Percentiles rank a stretch among this genome's conserved stretches.
Conservation (phyloP, 2,329 filamentous ascomycete species). For the Epichloe sp. region DNA sequence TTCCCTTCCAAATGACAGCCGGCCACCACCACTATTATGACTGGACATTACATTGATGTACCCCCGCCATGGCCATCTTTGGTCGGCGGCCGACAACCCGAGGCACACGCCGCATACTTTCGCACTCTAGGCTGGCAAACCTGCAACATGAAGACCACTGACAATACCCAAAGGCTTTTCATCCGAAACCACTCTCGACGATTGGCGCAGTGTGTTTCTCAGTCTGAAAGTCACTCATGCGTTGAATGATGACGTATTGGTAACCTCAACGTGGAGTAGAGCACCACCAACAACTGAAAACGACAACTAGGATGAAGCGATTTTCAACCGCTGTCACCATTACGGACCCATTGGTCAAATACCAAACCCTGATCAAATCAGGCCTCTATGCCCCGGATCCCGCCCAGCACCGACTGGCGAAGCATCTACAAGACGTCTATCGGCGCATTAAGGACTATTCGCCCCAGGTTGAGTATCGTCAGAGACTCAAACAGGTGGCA, state of each 20-base stretch:
- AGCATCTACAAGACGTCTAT: constrained; percentile 69
- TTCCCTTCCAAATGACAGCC: too few species aligned
- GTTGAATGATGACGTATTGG: background rate
- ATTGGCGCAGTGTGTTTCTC: too few species aligned
- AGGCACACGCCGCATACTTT: too few species aligned
- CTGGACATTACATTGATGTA: too few species aligned
- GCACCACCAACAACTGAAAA: background rate
- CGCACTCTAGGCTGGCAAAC: too few species aligned
- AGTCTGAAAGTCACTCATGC: background rate
- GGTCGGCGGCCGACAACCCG: too few species aligned
- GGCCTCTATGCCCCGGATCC: constrained; percentile 55
- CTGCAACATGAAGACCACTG: too few species aligned
- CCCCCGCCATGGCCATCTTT: too few species aligned
- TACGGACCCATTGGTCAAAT: constrained; percentile 64
- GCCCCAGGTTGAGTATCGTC: constrained; percentile 55
- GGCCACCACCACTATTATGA: too few species aligned
- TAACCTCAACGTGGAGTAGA: constrained; percentile 1
- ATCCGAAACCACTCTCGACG: too few species aligned
- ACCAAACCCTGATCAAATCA: constrained; percentile 56
- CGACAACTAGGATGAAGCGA: constrained; percentile 15
- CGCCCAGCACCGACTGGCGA: constrained; percentile 57
- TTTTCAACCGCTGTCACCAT: constrained; percentile 41
- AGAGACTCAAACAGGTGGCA: constrained; percentile 49
- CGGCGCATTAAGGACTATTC: constrained; percentile 65
- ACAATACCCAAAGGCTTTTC: too few species aligned